Base-by-base conservation (phyloP, 139 green algal genomes). In the Micractinium sp. region DNA sequence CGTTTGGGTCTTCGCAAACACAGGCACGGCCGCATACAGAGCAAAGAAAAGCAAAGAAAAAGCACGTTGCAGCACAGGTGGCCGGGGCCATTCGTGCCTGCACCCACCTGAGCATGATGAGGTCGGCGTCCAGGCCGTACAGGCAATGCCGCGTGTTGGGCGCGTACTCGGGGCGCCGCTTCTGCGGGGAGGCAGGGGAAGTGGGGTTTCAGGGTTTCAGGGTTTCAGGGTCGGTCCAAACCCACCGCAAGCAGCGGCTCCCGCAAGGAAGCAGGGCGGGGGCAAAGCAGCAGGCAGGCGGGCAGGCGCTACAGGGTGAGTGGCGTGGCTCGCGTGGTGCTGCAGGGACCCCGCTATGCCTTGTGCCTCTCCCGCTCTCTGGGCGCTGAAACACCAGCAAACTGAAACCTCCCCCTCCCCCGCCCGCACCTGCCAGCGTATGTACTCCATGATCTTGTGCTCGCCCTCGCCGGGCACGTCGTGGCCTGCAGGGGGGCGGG, bases 361-460 rank as follows among this genome's bases (percentile, higher is more conserved):
- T 56, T 56, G 47, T 9, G 47, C 47, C 47, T 56, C 47, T 9
- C 47, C 47, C 5, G 47, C 47, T 56, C 47, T 56, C 47, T n/a
- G 47, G 47, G 9, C 47, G 47, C 47, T n/a, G n/a, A n/a, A n/a
- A n/a, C n/a, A n/a, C n/a, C n/a, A n/a, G n/a, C n/a, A n/a, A n/a
- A n/a, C n/a, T n/a, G n/a, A n/a, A n/a, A n/a, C n/a, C n/a, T 56
- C 47, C 47, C 47, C 47, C 47, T 16, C 27, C 74, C 33, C 74
- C 3, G 23, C 39, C 89, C 81, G 13, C 90, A 95, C 95, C 88
- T 96, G 77, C 93, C 92, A 96, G 31, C 97, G 93, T 31, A 99
- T 97, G 94, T 98, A 97, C 92, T 99, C 97, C 97, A 99, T 99
- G 91, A 99, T 98, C 92, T 99, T 99, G 95, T 99, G 97, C 93